Conservation (phyloP, 2,329 filamentous ascomycete species). For the Penicillium sp. region DNA sequence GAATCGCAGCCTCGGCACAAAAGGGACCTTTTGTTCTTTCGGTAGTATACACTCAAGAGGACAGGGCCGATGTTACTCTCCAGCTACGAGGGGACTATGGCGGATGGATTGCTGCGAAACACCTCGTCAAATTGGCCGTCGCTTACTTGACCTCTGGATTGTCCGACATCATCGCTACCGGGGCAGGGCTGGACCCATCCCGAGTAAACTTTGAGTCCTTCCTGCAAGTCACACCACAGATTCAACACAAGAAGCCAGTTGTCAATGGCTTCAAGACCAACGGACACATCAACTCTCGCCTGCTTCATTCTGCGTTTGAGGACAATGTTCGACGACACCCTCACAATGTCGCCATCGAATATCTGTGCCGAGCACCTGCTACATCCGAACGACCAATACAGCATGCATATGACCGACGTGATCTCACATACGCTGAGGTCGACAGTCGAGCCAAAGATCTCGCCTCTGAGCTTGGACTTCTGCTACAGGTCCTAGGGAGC, state of each 20-base stretch:
- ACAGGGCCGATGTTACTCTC: not conserved
- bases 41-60: not conserved
- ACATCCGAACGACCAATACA: not conserved
- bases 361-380: not conserved
- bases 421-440: not conserved
- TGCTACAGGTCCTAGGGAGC: not conserved
- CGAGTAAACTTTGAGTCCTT: not conserved
- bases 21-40: not conserved
- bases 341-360: not conserved
- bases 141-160: not conserved
- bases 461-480: not conserved
- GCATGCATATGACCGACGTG: not conserved
- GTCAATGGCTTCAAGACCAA: not conserved
- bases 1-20: not conserved
- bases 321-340: not conserved
- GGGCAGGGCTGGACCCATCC: slow-evolving; percentile 1
- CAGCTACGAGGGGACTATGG: not conserved
- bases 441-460: not conserved
- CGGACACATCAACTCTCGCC: not conserved
- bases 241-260: not conserved
- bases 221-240: not conserved
- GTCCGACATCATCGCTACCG: not conserved
- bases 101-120: not conserved
- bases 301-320: not conserved
- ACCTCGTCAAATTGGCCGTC: not conserved